Conservation (phyloP, 345 rosid genomes). For the Arabis hirsuta region DNA sequence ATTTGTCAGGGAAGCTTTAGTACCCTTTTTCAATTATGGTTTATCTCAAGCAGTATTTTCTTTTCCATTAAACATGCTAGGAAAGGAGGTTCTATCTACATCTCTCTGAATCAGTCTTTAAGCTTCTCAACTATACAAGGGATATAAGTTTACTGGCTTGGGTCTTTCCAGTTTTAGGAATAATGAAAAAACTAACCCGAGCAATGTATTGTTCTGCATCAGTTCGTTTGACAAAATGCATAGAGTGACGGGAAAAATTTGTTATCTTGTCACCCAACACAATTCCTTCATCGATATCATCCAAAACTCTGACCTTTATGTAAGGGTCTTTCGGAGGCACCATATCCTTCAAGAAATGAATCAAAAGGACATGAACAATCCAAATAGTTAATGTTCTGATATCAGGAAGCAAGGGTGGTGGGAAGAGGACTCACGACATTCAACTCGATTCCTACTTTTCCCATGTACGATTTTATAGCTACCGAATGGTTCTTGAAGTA, state of each 20-base stretch:
- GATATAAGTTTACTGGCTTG: not conserved
- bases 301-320: conserved; percentile 84
- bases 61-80: not conserved
- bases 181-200: conserved; percentile 56
- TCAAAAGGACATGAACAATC: not conserved
- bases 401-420: conserved; percentile 1
- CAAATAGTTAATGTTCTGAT: not conserved
- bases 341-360: conserved; percentile 67
- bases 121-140: not conserved
- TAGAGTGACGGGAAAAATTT: conserved; percentile 77
- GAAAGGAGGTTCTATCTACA: not conserved
- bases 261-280: conserved; percentile 72
- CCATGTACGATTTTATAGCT: conserved; percentile 74
- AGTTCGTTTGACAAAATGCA: conserved; percentile 93
- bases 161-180: not conserved
- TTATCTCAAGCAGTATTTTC: not conserved
- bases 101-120: not conserved
- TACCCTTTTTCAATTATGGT: not conserved
- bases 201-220: conserved; percentile 90
- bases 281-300: conserved; percentile 77
- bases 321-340: conserved; percentile 98
- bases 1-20: not conserved
- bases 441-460: conserved; percentile 69
- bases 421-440: conserved; percentile 62
- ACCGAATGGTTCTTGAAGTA: conserved; percentile 71